These are phyloP conservation scores for Thermochaetoides thermophila DNA, from an alignment of 495 filamentous ascomycete genomes.

Conservation along the genomic window DNA sequence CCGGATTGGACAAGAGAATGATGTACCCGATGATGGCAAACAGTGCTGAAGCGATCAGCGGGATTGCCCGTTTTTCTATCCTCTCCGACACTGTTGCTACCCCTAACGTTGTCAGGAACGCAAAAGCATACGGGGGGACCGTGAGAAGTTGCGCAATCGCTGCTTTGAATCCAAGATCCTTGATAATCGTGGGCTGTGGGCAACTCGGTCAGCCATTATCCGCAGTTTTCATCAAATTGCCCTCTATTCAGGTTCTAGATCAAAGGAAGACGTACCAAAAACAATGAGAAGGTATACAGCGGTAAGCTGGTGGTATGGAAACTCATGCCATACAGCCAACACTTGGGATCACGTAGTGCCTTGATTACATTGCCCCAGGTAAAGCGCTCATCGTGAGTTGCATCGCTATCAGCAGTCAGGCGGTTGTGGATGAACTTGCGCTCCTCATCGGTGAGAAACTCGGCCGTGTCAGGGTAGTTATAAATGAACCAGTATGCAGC, in stretches of 20 bases:
- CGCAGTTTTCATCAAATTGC: too few relatives aligned
- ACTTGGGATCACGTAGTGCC: conserved; percentile 57
- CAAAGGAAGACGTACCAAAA: conserved; percentile 50
- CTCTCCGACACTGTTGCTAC: conserved; percentile 47
- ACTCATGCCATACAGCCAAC: conserved; percentile 56
- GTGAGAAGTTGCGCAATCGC: conserved; percentile 57
- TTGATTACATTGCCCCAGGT: conserved; percentile 46
- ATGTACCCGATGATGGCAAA: conserved; percentile 51
- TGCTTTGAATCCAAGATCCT: conserved; percentile 48
- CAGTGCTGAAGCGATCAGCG: conserved; percentile 40
- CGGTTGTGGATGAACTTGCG: conserved; percentile 43
- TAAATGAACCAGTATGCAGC: conserved; percentile 55
- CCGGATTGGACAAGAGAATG: conserved; percentile 42
- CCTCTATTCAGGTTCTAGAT: too few relatives aligned
- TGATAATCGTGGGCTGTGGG: conserved; percentile 54
- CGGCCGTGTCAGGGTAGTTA: conserved; percentile 56
- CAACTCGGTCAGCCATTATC: background rate
- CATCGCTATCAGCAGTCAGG: conserved; percentile 45
- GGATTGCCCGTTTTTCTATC: conserved; percentile 41
- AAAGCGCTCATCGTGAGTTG: conserved; percentile 47
- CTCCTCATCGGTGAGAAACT: conserved; percentile 52
- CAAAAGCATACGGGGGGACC: conserved; percentile 55
- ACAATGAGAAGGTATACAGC: conserved; percentile 65
- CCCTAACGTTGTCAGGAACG: conserved; percentile 40
- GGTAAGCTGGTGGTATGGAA: conserved; percentile 66